phyloP scores from a whole-genome alignment of 2,329 filamentous ascomycete species.

The Penicillium sp. region DNA sequence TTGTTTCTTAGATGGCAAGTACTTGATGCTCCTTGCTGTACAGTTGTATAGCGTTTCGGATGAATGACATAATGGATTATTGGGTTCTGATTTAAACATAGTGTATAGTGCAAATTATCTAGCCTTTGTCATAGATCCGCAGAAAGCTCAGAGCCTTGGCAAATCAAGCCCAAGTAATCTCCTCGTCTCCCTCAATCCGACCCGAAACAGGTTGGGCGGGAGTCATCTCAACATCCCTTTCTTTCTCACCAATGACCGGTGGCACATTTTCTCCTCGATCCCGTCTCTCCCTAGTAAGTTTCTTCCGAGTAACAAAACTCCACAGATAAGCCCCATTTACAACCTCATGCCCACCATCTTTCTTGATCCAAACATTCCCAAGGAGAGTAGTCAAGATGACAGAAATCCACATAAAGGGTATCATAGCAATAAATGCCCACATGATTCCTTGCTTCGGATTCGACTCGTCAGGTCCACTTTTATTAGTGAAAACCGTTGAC shows the following conservation, averaged over 20 bases:
- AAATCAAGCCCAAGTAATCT: background rate
- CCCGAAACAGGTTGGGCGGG: background rate
- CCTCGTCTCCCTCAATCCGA: background rate
- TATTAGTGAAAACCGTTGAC: slow-evolving; percentile 69
- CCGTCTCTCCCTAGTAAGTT: slow-evolving; percentile 1
- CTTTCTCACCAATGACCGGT: background rate
- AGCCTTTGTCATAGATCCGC: background rate
- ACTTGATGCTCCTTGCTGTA: background rate
- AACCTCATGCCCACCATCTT: slow-evolving; percentile 27
- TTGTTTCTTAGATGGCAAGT: background rate
- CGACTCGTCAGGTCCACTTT: slow-evolving; percentile 35
- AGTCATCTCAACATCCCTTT: background rate
- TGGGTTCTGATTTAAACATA: background rate
- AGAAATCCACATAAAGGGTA: slow-evolving; percentile 58
- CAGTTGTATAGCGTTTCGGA: background rate
- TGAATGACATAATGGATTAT: background rate
- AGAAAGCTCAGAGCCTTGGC: background rate
- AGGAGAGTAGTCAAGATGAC: slow-evolving; percentile 47
- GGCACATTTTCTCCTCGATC: background rate
- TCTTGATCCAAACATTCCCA: slow-evolving; percentile 54
- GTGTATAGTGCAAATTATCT: background rate
- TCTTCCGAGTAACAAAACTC: slow-evolving; percentile 25
- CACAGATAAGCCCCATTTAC: slow-evolving; percentile 33
- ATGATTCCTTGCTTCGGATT: slow-evolving; percentile 57
- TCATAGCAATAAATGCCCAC: slow-evolving; percentile 63